Evolutionary conservation across 176 grass and related monocot genomes (phyloP).

Genomic region (Musa troglodytarum): DNA sequence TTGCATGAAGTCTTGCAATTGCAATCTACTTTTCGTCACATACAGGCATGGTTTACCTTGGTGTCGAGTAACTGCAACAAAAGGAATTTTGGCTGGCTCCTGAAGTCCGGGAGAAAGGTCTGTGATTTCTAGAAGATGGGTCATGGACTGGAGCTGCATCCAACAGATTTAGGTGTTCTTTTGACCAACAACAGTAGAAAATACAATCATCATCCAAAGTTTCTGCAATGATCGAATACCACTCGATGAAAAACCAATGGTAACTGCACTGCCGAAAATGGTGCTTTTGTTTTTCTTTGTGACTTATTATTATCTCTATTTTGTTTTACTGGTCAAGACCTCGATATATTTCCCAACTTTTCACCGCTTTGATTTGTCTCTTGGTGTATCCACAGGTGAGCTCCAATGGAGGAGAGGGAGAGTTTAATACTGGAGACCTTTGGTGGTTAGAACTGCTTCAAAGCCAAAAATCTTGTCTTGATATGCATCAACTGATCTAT

Average conservation of each 20-base stretch:
- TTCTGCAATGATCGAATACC: background rate
- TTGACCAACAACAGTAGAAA: background rate
- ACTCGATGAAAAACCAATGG: background rate
- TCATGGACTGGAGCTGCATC: too few species aligned
- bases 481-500: background rate
- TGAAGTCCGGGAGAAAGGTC: too few species aligned
- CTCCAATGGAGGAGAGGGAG: constrained; percentile 62
- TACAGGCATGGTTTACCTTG: too few species aligned
- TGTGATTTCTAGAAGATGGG: too few species aligned
- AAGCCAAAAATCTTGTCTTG: background rate
- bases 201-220: background rate
- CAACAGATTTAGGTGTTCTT: background rate
- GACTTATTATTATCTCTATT: background rate
- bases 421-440: constrained; percentile 78
- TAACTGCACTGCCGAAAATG: background rate
- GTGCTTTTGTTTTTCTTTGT: background rate
- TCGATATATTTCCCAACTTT: constrained; percentile 4
- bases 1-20: too few species aligned
- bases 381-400: constrained; percentile 55
- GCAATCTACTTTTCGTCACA: too few species aligned
- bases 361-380: constrained; percentile 8
- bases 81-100: too few species aligned
- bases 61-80: too few species aligned
- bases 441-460: constrained; percentile 50
- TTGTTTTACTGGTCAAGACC: constrained; percentile 5